These are phyloP conservation scores for Xylariaceae sp. DNA, from an alignment of 2,329 filamentous ascomycete species.

Conservation along the genomic window DNA sequence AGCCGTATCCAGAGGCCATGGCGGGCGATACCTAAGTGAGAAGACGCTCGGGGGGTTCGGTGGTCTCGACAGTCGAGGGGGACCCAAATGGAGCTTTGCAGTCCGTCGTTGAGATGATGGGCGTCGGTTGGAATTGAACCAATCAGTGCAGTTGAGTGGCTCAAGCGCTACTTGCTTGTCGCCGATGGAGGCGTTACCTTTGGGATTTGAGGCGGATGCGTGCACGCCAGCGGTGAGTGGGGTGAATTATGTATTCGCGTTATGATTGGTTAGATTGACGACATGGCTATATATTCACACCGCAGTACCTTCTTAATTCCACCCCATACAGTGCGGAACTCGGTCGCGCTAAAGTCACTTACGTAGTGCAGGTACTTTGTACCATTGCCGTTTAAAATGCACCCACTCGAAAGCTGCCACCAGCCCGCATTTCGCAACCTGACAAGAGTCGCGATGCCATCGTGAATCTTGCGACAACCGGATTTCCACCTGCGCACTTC, in stretches of 20 bases:
- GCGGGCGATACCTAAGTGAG: constrained; percentile 11
- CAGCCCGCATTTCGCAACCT: constrained; percentile 2
- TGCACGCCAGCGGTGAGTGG: not conserved
- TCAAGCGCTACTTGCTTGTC: not conserved
- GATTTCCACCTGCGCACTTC: not conserved
- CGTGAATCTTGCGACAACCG: not conserved
- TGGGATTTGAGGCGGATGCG: not conserved
- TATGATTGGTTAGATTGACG: not conserved
- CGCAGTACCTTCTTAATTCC: not conserved
- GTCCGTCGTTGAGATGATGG: constrained; percentile 9
- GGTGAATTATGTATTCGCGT: too few relatives aligned
- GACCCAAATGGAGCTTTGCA: constrained; percentile 23
- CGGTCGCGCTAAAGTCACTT: not conserved
- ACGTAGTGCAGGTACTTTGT: not conserved
- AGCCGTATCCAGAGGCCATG: constrained; percentile 80
- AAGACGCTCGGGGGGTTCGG: constrained; percentile 4
- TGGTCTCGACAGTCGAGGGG: constrained; percentile 10
- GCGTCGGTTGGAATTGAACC: constrained; percentile 11
- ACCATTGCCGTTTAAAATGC: not conserved
- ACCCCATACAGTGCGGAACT: not conserved
- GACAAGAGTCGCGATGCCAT: constrained; percentile 2
- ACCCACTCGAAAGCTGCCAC: not conserved
- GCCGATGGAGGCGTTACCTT: not conserved
- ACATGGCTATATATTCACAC: not conserved
- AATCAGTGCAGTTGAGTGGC: constrained; percentile 6